phyloP scores from a whole-genome alignment of 208 protist species.

The Spongospora subterranea region DNA sequence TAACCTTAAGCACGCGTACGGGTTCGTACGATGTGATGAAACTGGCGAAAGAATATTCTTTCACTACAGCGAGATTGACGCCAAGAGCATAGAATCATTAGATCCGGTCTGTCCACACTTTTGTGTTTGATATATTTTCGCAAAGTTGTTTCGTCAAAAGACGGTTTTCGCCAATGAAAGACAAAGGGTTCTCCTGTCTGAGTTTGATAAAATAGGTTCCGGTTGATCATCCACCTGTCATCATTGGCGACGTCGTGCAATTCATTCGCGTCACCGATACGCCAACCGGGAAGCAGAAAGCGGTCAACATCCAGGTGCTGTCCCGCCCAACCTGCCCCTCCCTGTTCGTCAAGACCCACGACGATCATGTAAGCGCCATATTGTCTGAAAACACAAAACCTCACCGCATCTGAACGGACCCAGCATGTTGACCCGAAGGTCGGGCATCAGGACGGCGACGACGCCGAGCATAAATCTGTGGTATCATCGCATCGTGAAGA shows the following conservation, averaged over 20 bases:
- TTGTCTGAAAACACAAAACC: too few species aligned
- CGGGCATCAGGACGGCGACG: too few species aligned
- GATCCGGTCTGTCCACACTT: background rate
- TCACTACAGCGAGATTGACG: conserved; percentile 50
- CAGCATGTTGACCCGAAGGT: too few species aligned
- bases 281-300: conserved; percentile 47
- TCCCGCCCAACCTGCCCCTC: background rate
- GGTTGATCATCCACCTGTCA: background rate
- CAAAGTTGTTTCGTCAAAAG: too few species aligned
- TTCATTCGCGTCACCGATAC: background rate
- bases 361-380: too few species aligned
- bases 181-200: background rate
- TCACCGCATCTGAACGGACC: too few species aligned
- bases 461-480: too few species aligned
- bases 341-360: background rate
- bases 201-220: background rate
- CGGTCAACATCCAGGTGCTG: background rate
- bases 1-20: conserved; percentile 54
- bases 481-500: too few species aligned
- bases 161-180: too few species aligned
- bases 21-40: conserved; percentile 38
- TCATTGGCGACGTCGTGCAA: conserved; percentile 34
- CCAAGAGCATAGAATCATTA: background rate
- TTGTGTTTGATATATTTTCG: too few species aligned
- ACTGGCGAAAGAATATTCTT: conserved; percentile 40